Base-by-base conservation (phyloP, 305 asterid species). In the Rubia tinctorum region DNA sequence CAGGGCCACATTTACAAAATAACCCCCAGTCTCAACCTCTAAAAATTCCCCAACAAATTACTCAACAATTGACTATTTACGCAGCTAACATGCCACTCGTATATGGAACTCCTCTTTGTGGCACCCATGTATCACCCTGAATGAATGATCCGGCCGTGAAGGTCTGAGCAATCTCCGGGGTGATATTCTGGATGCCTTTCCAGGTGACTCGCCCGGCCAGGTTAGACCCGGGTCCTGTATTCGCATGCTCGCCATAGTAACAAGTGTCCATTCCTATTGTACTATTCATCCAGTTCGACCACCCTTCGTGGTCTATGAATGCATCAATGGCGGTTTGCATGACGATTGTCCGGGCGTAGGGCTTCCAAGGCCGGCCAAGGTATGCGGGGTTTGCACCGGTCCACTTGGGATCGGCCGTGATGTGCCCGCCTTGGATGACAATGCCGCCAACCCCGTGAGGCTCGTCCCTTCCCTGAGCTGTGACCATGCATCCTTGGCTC, bases 341-440 rank as follows among this genome's bases (percentile, higher is more conserved):
- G 45, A 83, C 15, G 27, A 83, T 42, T 6, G 85, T 82, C 61
- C 88, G 79, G 18, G 89, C 81, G 71, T 23, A 83, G 7, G 73
- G 47, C 70, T 72, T 78, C 86, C 83, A 75, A 3, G 93, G 93
- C 11, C 88, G 84, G 8, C 93, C 93, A 1, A 86, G 74, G 80
- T 43, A 88, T 0, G 83, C 77, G 0, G 80, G 74, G 0, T 81
- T 69, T 15, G 58, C 55, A 2, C 76, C 74, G 23, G 76, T 8
- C 68, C 75, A 66, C 1, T 72, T 84, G 17, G 79, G 75, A 0
- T 78, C 87, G 1, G 78, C 78, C 1, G 45, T n/a, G 17, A 88
- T 74, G 0, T 49, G 12, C 44, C 82, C 83, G 25, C 85, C 85
- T 1, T 88, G 89, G 49, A 88, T 67, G 6, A 86, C 73, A 12